Evolutionary conservation across 1,284 basidiomycete species (phyloP).

Genomic region (Pseudozyma sp.): DNA sequence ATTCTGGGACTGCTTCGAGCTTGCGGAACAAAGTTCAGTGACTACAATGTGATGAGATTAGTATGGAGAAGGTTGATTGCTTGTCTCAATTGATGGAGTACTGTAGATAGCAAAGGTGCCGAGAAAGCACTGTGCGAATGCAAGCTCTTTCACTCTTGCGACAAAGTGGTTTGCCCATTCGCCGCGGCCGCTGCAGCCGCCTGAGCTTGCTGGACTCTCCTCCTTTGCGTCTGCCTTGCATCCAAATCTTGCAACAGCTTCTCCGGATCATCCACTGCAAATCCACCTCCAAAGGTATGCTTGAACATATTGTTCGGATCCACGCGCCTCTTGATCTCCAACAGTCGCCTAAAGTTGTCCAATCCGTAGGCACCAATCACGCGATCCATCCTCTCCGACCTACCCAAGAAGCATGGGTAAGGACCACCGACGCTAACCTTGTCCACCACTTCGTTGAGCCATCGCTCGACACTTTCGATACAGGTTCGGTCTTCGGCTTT

Average conservation of each 20-base stretch:
- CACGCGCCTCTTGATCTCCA: slow-evolving; percentile 52
- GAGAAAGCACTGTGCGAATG: too few relatives aligned
- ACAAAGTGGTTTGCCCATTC: slow-evolving; percentile 13
- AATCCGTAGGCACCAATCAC: slow-evolving; percentile 53
- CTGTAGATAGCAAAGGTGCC: neutral
- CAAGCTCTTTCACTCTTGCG: slow-evolving; percentile 24
- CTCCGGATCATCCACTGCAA: slow-evolving; percentile 31
- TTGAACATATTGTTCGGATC: slow-evolving; percentile 55
- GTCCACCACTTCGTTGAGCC: slow-evolving; percentile 49
- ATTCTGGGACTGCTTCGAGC: too few relatives aligned
- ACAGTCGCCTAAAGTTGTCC: slow-evolving; percentile 48
- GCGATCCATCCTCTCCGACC: slow-evolving; percentile 48
- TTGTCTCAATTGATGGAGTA: too few relatives aligned
- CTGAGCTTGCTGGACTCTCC: slow-evolving; percentile 24
- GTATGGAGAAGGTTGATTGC: too few relatives aligned
- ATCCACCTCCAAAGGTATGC: slow-evolving; percentile 53
- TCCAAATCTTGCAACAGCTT: slow-evolving; percentile 31
- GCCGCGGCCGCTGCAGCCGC: slow-evolving; percentile 22
- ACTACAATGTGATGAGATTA: too few relatives aligned
- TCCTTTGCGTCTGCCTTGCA: slow-evolving; percentile 13
- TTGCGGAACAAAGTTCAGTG: too few relatives aligned
- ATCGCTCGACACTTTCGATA: slow-evolving; percentile 80
- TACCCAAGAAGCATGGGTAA: slow-evolving; percentile 57
- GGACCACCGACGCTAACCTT: slow-evolving; percentile 55
- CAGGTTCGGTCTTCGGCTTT: slow-evolving; percentile 81